Conservation (phyloP, 352 stramenopile genomes). For the Phytophthora parvispora region DNA sequence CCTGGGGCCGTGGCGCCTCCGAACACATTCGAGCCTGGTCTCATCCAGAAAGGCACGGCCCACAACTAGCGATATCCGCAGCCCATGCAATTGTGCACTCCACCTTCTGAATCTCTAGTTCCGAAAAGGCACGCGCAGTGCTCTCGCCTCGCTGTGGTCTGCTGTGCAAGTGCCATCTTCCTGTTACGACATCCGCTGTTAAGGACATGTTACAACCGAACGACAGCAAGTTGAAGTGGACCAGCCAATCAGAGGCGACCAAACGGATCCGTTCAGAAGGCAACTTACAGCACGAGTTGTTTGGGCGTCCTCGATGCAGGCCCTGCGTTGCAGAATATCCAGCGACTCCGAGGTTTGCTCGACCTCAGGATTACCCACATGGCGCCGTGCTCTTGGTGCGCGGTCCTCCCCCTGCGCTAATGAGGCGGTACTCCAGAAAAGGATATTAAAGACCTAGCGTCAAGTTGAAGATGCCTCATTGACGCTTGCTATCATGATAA, state of each 20-base stretch:
- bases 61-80: background rate
- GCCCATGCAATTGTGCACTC: background rate
- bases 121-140: background rate
- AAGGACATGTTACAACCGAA: background rate
- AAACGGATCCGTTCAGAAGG: slow-evolving; percentile 15
- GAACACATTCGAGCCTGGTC: slow-evolving; percentile 12
- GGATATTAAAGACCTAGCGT: slow-evolving; percentile 7
- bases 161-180: background rate
- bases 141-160: background rate
- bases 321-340: slow-evolving; percentile 11
- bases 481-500: background rate
- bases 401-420: background rate
- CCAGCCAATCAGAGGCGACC: slow-evolving; percentile 14
- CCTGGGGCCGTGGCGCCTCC: background rate
- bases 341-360: background rate
- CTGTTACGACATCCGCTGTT: background rate
- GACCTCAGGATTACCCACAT: background rate
- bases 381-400: background rate
- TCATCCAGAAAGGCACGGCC: background rate
- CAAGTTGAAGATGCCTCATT: slow-evolving; percentile 25
- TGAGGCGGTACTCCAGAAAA: background rate
- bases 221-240: slow-evolving; percentile 37
- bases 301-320: background rate
- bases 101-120: background rate
- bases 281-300: background rate